Conservation (phyloP, 192 early-diverging fungal genomes). For the Coemansia sp. region DNA sequence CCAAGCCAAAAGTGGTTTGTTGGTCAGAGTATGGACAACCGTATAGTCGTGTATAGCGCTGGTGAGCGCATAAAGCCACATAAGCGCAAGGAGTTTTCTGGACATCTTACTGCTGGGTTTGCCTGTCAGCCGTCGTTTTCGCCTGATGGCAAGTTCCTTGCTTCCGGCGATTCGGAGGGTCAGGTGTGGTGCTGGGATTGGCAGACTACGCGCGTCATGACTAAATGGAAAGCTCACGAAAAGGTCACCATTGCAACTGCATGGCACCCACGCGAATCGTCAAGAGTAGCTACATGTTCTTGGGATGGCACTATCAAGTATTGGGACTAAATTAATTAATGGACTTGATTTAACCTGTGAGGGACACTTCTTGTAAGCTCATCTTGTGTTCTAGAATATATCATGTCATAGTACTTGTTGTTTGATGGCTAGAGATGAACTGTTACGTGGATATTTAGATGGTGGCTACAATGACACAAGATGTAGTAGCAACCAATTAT, state of each 20-base stretch:
- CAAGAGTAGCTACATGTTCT: constrained; percentile 88
- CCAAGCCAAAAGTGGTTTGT: constrained; percentile 94
- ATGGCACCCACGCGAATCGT: constrained; percentile 98
- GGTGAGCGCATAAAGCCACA: constrained; percentile 85
- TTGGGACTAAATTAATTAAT: constrained; percentile 61
- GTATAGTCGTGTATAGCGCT: constrained; percentile 89
- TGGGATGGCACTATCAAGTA: constrained; percentile 97
- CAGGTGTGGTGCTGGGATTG: constrained; percentile 97
- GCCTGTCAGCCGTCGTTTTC: constrained; percentile 94
- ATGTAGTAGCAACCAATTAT: too few species aligned
- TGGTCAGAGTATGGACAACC: constrained; percentile 95
- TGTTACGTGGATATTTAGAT: too few species aligned
- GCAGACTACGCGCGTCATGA: constrained; percentile 85
- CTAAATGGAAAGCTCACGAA: constrained; percentile 91
- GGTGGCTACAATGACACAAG: too few species aligned
- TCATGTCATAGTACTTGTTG: too few species aligned
- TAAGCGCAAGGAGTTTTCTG: constrained; percentile 88
- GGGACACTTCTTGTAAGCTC: too few species aligned
- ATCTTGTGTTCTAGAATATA: too few species aligned
- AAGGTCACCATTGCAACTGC: constrained; percentile 86
- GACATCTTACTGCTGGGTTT: constrained; percentile 96
- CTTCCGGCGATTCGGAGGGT: constrained; percentile 92
- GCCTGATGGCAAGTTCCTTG: constrained; percentile 86
- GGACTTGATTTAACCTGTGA: not conserved
- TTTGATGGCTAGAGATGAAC: too few species aligned